These are phyloP conservation scores for Hippophae tibetana DNA, from an alignment of 306 rosid species.

Conservation along the genomic window DNA sequence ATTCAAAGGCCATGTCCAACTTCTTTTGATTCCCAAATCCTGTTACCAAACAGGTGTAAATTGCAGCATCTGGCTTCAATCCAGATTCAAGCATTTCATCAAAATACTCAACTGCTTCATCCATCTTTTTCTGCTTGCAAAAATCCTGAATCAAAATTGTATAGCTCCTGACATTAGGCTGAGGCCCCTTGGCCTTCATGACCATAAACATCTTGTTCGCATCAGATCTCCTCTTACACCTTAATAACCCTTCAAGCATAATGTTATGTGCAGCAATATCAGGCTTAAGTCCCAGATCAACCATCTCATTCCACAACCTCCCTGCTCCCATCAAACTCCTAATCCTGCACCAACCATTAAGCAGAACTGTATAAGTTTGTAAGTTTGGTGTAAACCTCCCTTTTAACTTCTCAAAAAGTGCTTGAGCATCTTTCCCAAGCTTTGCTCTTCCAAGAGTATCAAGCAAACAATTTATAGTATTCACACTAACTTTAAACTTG, in stretches of 20 bases:
- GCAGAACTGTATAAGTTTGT: slow-evolving; percentile 66
- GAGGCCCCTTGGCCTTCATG: slow-evolving; percentile 82
- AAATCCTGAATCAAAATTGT: slow-evolving; percentile 57
- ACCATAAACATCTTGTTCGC: slow-evolving; percentile 75
- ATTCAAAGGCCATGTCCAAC: slow-evolving; percentile 50
- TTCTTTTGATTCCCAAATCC: slow-evolving; percentile 80
- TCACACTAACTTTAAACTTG: slow-evolving; percentile 46
- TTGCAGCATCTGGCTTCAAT: slow-evolving; percentile 47
- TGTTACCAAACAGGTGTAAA: slow-evolving; percentile 69
- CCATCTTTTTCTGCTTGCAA: slow-evolving; percentile 61
- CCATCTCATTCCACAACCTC: slow-evolving; percentile 88
- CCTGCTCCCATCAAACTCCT: slow-evolving; percentile 78
- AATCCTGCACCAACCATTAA: slow-evolving; percentile 70
- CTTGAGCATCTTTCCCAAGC: slow-evolving; percentile 73
- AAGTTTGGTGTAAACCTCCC: slow-evolving; percentile 50
- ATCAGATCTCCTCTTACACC: slow-evolving; percentile 65
- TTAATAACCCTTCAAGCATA: slow-evolving; percentile 72
- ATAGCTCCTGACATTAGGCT: slow-evolving; percentile 57
- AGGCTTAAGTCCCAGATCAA: slow-evolving; percentile 64
- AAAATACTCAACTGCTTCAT: slow-evolving; percentile 53
- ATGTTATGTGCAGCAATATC: slow-evolving; percentile 72
- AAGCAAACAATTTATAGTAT: slow-evolving; percentile 68
- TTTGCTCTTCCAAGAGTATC: slow-evolving; percentile 64
- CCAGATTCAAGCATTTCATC: slow-evolving; percentile 53
- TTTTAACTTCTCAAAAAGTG: slow-evolving; percentile 55